Percentiles rank a stretch among this genome's conserved stretches.
These are phyloP conservation scores for Calvatia gigantea DNA, from an alignment of 768 basidiomycete species.

Conservation along the genomic window DNA sequence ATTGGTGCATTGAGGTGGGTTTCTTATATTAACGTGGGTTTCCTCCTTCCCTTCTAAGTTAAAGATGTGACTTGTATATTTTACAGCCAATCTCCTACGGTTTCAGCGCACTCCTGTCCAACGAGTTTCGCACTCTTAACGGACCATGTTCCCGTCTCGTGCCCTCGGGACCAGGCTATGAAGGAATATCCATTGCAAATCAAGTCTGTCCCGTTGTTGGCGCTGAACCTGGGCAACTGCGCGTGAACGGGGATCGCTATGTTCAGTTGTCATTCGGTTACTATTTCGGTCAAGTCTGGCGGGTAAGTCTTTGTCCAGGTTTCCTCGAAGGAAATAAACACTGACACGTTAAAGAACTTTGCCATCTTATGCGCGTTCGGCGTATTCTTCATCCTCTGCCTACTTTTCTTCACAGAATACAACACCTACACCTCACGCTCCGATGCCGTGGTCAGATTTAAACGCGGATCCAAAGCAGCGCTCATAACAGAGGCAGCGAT, in stretches of 20 bases:
- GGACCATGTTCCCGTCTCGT: slow-evolving; percentile 59
- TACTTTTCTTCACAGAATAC: slow-evolving; percentile 58
- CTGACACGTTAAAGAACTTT: slow-evolving; percentile 42
- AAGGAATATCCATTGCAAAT: slow-evolving; percentile 49
- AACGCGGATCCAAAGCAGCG: slow-evolving; percentile 44
- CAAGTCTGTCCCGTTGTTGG: slow-evolving; percentile 79
- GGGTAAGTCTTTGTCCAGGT: slow-evolving; percentile 34
- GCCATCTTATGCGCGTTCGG: slow-evolving; percentile 72
- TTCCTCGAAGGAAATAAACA: too few species aligned
- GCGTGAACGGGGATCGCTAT: slow-evolving; percentile 59
- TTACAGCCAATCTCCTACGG: slow-evolving; percentile 62
- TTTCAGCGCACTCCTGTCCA: slow-evolving; percentile 73
- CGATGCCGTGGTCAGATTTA: slow-evolving; percentile 55
- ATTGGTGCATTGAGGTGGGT: slow-evolving; percentile 71
- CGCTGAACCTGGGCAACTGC: slow-evolving; percentile 52
- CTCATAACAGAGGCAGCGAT: slow-evolving; percentile 28
- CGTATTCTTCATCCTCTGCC: slow-evolving; percentile 49
- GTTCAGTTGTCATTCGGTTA: slow-evolving; percentile 48
- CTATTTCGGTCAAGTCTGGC: slow-evolving; percentile 36
- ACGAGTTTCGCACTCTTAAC: slow-evolving; percentile 75
- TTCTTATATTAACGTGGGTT: slow-evolving; percentile 54
- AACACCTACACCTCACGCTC: slow-evolving; percentile 36
- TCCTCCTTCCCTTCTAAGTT: neutral
- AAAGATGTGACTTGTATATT: neutral
- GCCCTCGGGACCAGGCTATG: slow-evolving; percentile 62